Conservation (phyloP, 1,284 basidiomycete species). For the Malassezia obtusa region DNA sequence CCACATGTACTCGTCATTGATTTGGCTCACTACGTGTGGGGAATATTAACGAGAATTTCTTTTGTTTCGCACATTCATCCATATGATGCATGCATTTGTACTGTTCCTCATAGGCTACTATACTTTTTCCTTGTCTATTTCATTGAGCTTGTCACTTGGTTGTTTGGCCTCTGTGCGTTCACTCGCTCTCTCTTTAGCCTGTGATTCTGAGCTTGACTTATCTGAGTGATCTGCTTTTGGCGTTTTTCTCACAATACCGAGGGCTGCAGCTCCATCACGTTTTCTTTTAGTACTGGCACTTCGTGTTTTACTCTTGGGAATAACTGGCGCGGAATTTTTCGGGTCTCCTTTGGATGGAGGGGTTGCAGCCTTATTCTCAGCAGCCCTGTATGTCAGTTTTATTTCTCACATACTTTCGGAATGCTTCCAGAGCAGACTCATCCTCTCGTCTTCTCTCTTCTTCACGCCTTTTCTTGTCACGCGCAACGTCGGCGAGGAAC, state of each 20-base stretch:
- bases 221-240: no score
- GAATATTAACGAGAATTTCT: no score
- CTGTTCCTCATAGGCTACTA: background rate
- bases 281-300: constrained; percentile 5
- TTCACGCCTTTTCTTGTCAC: constrained; percentile 18
- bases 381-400: background rate
- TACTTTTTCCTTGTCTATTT: background rate
- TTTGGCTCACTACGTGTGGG: no score
- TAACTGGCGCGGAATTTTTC: background rate
- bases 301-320: constrained; percentile 8
- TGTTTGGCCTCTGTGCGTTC: background rate
- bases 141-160: background rate
- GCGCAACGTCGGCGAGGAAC: constrained; percentile 31
- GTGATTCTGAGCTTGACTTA: no score
- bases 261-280: constrained; percentile 3
- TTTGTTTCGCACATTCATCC: background rate
- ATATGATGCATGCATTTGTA: background rate
- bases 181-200: no score
- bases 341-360: background rate
- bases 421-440: constrained; percentile 23
- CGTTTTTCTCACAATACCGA: constrained; percentile 10
- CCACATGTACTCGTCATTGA: no score
- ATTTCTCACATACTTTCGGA: constrained; percentile 18
- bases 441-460: constrained; percentile 16
- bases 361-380: background rate